Base-by-base conservation (phyloP, 805 yeast genomes). In the Ogataea paraovalis region DNA sequence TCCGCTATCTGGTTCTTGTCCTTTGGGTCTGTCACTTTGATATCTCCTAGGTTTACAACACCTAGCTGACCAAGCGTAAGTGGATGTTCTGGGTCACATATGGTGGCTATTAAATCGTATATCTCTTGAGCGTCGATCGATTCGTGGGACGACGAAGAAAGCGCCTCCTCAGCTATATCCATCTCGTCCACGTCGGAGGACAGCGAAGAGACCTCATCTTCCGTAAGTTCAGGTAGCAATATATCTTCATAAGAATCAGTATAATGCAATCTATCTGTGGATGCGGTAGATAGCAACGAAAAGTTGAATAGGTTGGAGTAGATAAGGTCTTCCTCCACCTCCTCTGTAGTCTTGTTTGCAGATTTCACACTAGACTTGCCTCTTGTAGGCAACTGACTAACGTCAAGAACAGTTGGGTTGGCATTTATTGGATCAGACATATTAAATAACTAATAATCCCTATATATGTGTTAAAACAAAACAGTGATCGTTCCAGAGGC, bases 11-110 rank as follows among this genome's bases (percentile, higher is more conserved):
- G 76, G 27, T 71, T 57, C 34, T 60, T 60, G 44, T 76, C 72
- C 4, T 79, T 78, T 10, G 80, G 71, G 58, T 87, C 86, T 2
- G 66, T 71, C 3, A 94, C 89, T 36, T 70, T 65, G 48, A 94
- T 94, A 62, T 95, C 96, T 5, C 76, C 74, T 42, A 94, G 70
- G 58, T 89, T 90, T 2, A 94, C 96, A 38, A 94, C 97, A 0
- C 97, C 92, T 16, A 94, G 73, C 66, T 94, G 98, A 0, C 97
- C 99, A 48, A 94, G 72, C 0, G 97, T 85, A 39, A 94, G 72
- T 0, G 99, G 99, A 65, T 94, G 99, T 61, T 94, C 99, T 1
- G 99, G 99, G 64, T 94, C 99, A 0, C 95, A 85, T 12, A 90
- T 88, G 27, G 84, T 78, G 5, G 97, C 81, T 2, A 88, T 87